Conservation (phyloP, 2,329 filamentous ascomycete species). For the Ceratocystis lukuohia region DNA sequence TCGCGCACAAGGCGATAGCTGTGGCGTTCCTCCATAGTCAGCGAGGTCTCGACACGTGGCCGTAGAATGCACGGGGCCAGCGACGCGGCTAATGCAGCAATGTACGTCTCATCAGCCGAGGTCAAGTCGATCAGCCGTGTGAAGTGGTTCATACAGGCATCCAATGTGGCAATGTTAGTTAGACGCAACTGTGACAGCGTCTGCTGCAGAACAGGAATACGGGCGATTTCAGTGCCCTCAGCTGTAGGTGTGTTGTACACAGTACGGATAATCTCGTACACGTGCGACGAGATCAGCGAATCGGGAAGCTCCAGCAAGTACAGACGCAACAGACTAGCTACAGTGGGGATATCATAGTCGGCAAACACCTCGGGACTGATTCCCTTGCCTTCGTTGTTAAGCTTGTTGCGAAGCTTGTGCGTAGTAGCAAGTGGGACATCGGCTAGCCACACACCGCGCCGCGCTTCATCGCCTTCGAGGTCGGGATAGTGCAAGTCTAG, state of each 20-base stretch:
- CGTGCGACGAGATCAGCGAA: slow-evolving; percentile 93
- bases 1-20: slow-evolving; percentile 82
- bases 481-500: slow-evolving; percentile 95
- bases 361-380: slow-evolving; percentile 64
- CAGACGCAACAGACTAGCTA: slow-evolving; percentile 83
- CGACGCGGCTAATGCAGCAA: slow-evolving; percentile 56
- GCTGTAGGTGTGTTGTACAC: slow-evolving; percentile 77
- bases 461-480: slow-evolving; percentile 86
- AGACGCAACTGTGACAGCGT: slow-evolving; percentile 88
- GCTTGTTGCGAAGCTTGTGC: slow-evolving; percentile 65
- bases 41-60: slow-evolving; percentile 71
- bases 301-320: slow-evolving; percentile 94
- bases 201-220: slow-evolving; percentile 84
- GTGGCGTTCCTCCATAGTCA: slow-evolving; percentile 93
- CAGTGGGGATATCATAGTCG: slow-evolving; percentile 85
- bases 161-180: slow-evolving; percentile 96
- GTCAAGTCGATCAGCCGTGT: slow-evolving; percentile 92
- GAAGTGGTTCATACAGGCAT: slow-evolving; percentile 96
- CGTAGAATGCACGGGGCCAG: slow-evolving; percentile 80
- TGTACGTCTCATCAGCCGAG: slow-evolving; percentile 80
- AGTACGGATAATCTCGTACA: slow-evolving; percentile 97
- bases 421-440: slow-evolving; percentile 78
- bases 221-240: slow-evolving; percentile 62
- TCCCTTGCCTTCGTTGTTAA: slow-evolving; percentile 86
- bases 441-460: slow-evolving; percentile 83